Evolutionary conservation across 768 basidiomycete species (phyloP).

Genomic region (Infundibulicybe gibba): DNA sequence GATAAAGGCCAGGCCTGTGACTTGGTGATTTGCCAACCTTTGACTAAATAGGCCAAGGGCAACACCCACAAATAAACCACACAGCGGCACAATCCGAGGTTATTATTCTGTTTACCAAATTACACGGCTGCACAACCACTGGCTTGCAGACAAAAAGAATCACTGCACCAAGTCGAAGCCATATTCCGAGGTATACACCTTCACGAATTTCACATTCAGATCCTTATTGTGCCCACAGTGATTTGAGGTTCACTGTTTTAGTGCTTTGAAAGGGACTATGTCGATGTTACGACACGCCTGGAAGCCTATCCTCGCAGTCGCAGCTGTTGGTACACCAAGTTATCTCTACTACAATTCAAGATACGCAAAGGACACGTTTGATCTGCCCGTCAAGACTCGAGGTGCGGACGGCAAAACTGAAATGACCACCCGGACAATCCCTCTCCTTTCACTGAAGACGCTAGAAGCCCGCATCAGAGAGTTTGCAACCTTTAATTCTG

Average conservation of each 20-base stretch:
- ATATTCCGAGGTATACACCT: too few relatives aligned
- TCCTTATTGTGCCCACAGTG: neutral
- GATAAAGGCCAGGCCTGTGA: too few relatives aligned
- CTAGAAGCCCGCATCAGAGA: conserved; percentile 58
- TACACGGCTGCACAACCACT: too few relatives aligned
- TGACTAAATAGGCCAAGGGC: too few relatives aligned
- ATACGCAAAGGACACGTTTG: conserved; percentile 49
- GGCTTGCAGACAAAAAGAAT: too few relatives aligned
- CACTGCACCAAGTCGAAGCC: too few relatives aligned
- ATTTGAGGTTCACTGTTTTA: neutral
- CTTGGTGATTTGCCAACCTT: too few relatives aligned
- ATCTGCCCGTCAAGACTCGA: conserved; percentile 49
- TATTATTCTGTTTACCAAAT: too few relatives aligned
- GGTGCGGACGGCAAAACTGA: conserved; percentile 58
- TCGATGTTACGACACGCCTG: conserved; percentile 62
- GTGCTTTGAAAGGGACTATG: neutral
- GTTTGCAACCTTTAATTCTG: conserved; percentile 42
- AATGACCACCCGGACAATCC: conserved; percentile 48
- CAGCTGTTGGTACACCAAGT: conserved; percentile 52
- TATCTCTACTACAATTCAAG: conserved; percentile 55
- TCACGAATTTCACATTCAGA: neutral
- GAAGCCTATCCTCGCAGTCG: conserved; percentile 62
- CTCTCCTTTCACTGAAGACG: conserved; percentile 50
- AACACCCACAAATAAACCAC: too few relatives aligned
- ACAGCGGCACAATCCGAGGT: too few relatives aligned